phyloP scores from a whole-genome alignment of 2,329 filamentous ascomycete genomes.

The Hypoxylon sp. region DNA sequence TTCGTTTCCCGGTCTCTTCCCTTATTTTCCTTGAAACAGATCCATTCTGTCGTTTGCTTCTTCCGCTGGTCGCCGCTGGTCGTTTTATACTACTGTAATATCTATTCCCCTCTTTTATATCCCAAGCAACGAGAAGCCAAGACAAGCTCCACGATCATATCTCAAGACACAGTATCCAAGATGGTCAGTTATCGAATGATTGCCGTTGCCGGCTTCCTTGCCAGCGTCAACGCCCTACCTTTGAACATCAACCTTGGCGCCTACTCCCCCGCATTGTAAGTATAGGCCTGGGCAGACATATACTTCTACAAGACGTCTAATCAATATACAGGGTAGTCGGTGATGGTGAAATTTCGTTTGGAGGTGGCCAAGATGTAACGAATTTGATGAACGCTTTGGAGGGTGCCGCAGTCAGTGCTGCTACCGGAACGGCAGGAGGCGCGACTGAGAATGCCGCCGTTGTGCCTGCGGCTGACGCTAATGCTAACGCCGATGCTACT shows the following conservation, averaged over 20 bases:
- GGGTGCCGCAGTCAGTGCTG: slow-evolving; percentile 58
- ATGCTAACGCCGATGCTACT: slow-evolving; percentile 33
- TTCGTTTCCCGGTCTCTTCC: slow-evolving; percentile 48
- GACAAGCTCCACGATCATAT: slow-evolving; percentile 10
- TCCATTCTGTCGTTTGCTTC: slow-evolving; percentile 49
- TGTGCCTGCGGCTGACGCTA: slow-evolving; percentile 37
- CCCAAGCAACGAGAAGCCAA: slow-evolving; percentile 30
- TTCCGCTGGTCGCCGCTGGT: slow-evolving; percentile 56
- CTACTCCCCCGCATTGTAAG: slow-evolving; percentile 60
- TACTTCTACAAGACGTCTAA: slow-evolving; percentile 37
- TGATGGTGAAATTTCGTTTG: slow-evolving; percentile 54
- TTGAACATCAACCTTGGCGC: slow-evolving; percentile 61
- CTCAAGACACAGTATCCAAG: slow-evolving; percentile 41
- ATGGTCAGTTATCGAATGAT: slow-evolving; percentile 57
- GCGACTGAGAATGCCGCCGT: slow-evolving; percentile 46
- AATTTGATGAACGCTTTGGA: slow-evolving; percentile 61
- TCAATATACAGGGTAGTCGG: slow-evolving; percentile 52
- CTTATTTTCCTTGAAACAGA: slow-evolving; percentile 42
- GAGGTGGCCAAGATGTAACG: slow-evolving; percentile 61
- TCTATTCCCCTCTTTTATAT: slow-evolving; percentile 34
- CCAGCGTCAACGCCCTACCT: slow-evolving; percentile 54
- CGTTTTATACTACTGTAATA: slow-evolving; percentile 50
- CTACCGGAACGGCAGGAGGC: slow-evolving; percentile 45
- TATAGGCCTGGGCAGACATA: slow-evolving; percentile 31
- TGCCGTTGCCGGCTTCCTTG: slow-evolving; percentile 55